phyloP scores from a whole-genome alignment of 495 filamentous ascomycete species.

The Lasiosphaeria hispida region DNA sequence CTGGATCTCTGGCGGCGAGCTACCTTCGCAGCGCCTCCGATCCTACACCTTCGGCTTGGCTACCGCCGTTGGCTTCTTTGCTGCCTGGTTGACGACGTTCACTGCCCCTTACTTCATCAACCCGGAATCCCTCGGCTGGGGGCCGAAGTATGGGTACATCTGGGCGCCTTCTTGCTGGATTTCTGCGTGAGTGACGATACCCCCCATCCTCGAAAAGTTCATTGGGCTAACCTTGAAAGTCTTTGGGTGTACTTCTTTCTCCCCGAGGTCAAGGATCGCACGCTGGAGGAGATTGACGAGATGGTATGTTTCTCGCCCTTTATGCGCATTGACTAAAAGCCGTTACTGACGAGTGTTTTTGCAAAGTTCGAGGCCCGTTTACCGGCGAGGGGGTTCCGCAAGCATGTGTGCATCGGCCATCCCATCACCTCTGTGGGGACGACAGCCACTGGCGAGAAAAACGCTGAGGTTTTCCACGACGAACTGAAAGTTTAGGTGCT shows the following conservation, averaged over 20 bases:
- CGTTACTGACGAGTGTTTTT: too few relatives aligned
- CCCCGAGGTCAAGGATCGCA: conserved; percentile 52
- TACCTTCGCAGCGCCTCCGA: conserved; percentile 50
- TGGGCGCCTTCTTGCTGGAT: conserved; percentile 31
- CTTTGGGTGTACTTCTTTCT: conserved; percentile 43
- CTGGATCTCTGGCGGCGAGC: conserved; percentile 58
- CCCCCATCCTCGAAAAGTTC: too few relatives aligned
- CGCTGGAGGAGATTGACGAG: conserved; percentile 54
- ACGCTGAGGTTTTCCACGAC: too few relatives aligned
- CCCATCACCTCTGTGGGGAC: too few relatives aligned
- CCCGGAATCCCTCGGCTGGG: conserved; percentile 52
- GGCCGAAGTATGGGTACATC: conserved; percentile 55
- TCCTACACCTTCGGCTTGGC: conserved; percentile 55
- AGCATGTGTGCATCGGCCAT: not conserved
- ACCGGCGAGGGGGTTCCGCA: not conserved
- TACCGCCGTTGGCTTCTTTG: conserved; percentile 48
- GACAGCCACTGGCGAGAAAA: too few relatives aligned
- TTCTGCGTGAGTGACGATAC: conserved; percentile 27
- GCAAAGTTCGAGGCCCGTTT: not conserved
- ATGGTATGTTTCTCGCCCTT: conserved; percentile 24
- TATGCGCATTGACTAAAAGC: too few relatives aligned
- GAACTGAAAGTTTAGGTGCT: too few relatives aligned
- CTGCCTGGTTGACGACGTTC: conserved; percentile 55
- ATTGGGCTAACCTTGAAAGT: too few relatives aligned
- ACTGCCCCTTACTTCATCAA: conserved; percentile 62